Conservation (phyloP, 2,329 filamentous ascomycete genomes). For the Cercospora nicotianae region DNA sequence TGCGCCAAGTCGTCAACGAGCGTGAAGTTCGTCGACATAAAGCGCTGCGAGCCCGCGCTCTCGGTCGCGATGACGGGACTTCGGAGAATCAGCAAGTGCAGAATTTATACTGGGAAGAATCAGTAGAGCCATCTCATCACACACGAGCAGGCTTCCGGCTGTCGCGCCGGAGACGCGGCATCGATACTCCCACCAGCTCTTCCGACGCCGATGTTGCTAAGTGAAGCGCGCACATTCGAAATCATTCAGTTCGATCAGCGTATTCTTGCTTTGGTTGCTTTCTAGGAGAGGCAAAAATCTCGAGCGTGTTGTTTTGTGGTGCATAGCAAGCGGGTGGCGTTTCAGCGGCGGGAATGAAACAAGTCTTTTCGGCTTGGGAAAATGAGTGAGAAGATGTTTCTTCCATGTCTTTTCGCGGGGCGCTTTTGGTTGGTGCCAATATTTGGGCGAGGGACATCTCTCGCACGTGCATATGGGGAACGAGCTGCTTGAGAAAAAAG, state of each 20-base stretch:
- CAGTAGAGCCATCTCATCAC: constrained; percentile 40
- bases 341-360: not conserved
- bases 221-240: not conserved
- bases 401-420: not conserved
- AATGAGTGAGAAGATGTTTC: not conserved
- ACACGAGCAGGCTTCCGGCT: constrained; percentile 43
- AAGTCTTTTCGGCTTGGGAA: not conserved
- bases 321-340: constrained; percentile 35
- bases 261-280: not conserved
- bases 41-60: constrained; percentile 27
- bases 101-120: constrained; percentile 40
- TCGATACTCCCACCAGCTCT: constrained; percentile 36
- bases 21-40: constrained; percentile 42
- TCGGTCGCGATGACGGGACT: constrained; percentile 15
- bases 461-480: not conserved
- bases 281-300: not conserved
- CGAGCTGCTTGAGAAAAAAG: not conserved
- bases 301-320: constrained; percentile 19
- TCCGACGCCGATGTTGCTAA: constrained; percentile 27
- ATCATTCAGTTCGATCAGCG: not conserved
- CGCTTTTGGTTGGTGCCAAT: not conserved
- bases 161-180: constrained; percentile 31
- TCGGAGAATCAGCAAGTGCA: constrained; percentile 20
- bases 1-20: constrained; percentile 47
- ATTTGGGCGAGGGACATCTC: not conserved